Evolutionary conservation across 1,139 yeast species (phyloP).

Genomic region (Saccharomyces hybrid): DNA sequence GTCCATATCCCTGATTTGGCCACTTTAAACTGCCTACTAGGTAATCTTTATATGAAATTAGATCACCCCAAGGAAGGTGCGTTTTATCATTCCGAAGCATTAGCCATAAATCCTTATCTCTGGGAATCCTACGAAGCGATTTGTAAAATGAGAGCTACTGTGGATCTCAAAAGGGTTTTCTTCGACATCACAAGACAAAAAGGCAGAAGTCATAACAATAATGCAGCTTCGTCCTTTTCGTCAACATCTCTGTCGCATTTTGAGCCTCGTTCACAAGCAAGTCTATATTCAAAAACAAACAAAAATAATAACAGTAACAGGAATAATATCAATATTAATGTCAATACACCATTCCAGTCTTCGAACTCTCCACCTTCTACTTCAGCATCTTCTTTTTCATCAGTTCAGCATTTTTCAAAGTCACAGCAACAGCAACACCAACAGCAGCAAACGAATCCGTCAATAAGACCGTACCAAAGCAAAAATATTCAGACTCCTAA

Average conservation of each 20-base stretch:
- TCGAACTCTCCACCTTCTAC: constrained; percentile 21
- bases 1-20: constrained; percentile 53
- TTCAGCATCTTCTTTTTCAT: constrained; percentile 8
- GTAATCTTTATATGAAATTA: constrained; percentile 53
- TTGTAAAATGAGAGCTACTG: constrained; percentile 61
- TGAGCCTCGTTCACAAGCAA: neutral
- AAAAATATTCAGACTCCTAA: neutral
- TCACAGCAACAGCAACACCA: neutral
- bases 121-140: constrained; percentile 83
- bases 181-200: constrained; percentile 12
- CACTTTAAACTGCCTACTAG: constrained; percentile 58
- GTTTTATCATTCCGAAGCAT: constrained; percentile 58
- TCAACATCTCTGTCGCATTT: constrained; percentile 40
- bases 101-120: constrained; percentile 66
- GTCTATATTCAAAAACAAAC: constrained; percentile 12
- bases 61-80: constrained; percentile 63
- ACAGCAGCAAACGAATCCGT: neutral
- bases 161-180: constrained; percentile 42
- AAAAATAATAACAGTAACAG: constrained; percentile 32
- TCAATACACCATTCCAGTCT: constrained; percentile 10
- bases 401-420: constrained; percentile 1
- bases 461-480: neutral
- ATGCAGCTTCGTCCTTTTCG: constrained; percentile 29
- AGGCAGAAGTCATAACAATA: constrained; percentile 9
- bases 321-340: constrained; percentile 8